These are phyloP conservation scores for Clohesyomyces aquaticus DNA, from an alignment of 495 filamentous ascomycete species.

Conservation along the genomic window DNA sequence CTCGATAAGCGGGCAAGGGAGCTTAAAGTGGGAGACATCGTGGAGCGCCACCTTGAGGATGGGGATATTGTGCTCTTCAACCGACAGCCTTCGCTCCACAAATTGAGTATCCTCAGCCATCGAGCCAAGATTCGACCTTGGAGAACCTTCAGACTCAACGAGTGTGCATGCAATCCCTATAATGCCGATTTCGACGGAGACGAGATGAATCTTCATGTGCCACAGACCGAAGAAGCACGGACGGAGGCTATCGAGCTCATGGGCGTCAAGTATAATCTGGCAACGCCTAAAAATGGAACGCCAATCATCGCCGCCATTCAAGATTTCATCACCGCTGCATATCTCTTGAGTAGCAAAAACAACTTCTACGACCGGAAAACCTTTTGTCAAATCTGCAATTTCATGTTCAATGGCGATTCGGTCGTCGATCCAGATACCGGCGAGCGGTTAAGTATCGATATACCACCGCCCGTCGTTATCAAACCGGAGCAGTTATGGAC, in stretches of 20 bases:
- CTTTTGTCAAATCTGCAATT: conserved; percentile 87
- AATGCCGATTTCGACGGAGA: conserved; percentile 99
- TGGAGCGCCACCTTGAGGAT: conserved; percentile 94
- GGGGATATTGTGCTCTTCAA: conserved; percentile 98
- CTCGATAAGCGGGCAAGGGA: conserved; percentile 62
- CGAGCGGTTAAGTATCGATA: conserved; percentile 65
- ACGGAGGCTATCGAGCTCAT: conserved; percentile 94
- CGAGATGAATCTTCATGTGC: conserved; percentile 98
- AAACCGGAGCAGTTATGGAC: conserved; percentile 93
- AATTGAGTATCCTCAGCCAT: conserved; percentile 95
- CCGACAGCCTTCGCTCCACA: conserved; percentile 95
- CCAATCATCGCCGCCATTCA: conserved; percentile 98
- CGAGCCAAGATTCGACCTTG: conserved; percentile 90
- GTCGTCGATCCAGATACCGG: conserved; percentile 45
- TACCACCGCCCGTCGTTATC: conserved; percentile 82
- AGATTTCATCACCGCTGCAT: conserved; percentile 96
- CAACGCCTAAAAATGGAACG: conserved; percentile 95
- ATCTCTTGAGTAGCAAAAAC: conserved; percentile 89
- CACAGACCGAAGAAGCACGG: conserved; percentile 95
- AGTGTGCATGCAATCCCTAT: conserved; percentile 97
- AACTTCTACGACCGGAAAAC: conserved; percentile 84
- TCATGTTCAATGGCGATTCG: conserved; percentile 81
- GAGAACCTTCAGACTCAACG: conserved; percentile 95
- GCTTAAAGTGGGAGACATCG: conserved; percentile 77
- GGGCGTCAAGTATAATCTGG: conserved; percentile 96